These are phyloP conservation scores for Ganoderma resinaceum DNA, from an alignment of 1,284 basidiomycete species.

Conservation along the genomic window DNA sequence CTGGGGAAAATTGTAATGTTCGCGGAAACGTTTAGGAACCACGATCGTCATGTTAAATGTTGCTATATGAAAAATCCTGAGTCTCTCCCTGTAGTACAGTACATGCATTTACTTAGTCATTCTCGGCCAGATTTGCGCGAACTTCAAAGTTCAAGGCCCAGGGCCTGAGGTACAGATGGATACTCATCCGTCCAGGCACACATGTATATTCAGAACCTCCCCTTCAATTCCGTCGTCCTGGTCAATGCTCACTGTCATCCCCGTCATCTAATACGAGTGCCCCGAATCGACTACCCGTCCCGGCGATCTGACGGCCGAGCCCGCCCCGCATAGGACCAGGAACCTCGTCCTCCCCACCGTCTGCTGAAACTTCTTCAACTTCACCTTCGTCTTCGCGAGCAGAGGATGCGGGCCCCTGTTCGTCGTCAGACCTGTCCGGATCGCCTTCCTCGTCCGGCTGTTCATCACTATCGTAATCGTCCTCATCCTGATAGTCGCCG, in stretches of 20 bases:
- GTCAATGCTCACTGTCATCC: constrained; percentile 9
- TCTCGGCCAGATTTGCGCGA: not conserved
- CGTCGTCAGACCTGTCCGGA: constrained; percentile 26
- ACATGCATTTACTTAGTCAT: not conserved
- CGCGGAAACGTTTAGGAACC: not conserved
- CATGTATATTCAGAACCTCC: not conserved
- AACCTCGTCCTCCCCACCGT: constrained; percentile 21
- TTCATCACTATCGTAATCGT: constrained; percentile 38
- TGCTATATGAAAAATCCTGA: too few species aligned
- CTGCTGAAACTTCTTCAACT: constrained; percentile 11
- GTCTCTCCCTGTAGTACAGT: too few species aligned
- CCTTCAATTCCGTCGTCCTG: not conserved
- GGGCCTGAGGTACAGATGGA: not conserved
- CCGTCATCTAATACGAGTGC: constrained; percentile 32
- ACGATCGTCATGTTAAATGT: too few species aligned
- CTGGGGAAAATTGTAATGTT: not conserved
- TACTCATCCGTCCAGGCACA: not conserved
- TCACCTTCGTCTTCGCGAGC: not conserved
- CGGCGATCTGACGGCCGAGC: not conserved
- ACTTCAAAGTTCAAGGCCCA: too few species aligned
- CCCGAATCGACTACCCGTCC: constrained; percentile 30
- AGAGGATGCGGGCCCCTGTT: not conserved
- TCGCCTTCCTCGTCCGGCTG: constrained; percentile 39
- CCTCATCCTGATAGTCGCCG: constrained; percentile 38
- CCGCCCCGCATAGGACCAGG: not conserved